These are phyloP conservation scores for Neophaeococcomyces aloes DNA, from an alignment of 2,329 filamentous ascomycete genomes.

Conservation along the genomic window DNA sequence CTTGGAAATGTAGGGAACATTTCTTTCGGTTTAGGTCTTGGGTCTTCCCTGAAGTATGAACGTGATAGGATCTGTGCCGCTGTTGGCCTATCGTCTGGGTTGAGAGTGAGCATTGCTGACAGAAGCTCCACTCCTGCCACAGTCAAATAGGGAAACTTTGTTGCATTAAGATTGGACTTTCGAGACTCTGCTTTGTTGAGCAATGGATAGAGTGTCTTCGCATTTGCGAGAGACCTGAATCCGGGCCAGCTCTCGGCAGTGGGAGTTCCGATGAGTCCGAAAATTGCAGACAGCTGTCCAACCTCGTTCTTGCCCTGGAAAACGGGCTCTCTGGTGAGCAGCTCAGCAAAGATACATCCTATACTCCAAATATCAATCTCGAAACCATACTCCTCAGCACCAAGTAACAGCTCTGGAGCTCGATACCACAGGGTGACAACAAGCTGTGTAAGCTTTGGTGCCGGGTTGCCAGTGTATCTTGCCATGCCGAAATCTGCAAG, in stretches of 20 bases:
- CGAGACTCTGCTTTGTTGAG: conserved; percentile 21
- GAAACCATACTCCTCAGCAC: conserved; percentile 60
- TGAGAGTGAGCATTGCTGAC: conserved; percentile 57
- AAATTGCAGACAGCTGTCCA: conserved; percentile 77
- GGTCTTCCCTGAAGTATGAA: conserved; percentile 79
- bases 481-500: conserved; percentile 98
- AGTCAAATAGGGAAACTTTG: conserved; percentile 73
- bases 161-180: conserved; percentile 27
- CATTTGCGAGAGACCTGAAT: conserved; percentile 80
- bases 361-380: conserved; percentile 92
- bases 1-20: conserved; percentile 97
- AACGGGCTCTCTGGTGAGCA: conserved; percentile 71
- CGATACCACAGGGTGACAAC: conserved; percentile 98
- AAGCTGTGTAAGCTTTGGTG: conserved; percentile 71
- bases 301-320: conserved; percentile 88
- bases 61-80: conserved; percentile 67
- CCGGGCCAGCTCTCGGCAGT: conserved; percentile 73
- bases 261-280: conserved; percentile 78
- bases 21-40: conserved; percentile 75
- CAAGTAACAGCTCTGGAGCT: conserved; percentile 78
- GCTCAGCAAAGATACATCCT: conserved; percentile 89
- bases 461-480: conserved; percentile 70
- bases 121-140: conserved; percentile 62
- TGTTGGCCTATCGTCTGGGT: conserved; percentile 60
- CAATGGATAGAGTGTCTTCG: conserved; percentile 59